These are phyloP conservation scores for Candida manassasensis DNA, from an alignment of 805 yeast species.

Conservation along the genomic window DNA sequence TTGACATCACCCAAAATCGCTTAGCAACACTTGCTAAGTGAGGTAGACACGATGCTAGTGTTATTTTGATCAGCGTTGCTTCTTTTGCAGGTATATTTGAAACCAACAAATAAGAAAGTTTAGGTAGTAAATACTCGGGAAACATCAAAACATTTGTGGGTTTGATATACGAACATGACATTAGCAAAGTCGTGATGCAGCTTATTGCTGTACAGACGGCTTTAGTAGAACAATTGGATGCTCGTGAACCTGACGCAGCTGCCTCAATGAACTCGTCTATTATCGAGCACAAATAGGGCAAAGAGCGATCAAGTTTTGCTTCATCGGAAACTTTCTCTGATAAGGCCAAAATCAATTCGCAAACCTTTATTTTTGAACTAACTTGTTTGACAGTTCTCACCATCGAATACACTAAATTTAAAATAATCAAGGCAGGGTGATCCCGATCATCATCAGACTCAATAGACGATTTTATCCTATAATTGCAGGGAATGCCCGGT, in stretches of 20 bases:
- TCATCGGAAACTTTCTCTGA: slow-evolving; percentile 78
- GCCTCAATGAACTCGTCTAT: slow-evolving; percentile 51
- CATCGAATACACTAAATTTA: slow-evolving; percentile 55
- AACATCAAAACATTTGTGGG: slow-evolving; percentile 75
- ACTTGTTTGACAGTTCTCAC: slow-evolving; percentile 59
- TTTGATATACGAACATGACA: slow-evolving; percentile 57
- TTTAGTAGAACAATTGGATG: slow-evolving; percentile 33
- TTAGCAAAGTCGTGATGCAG: slow-evolving; percentile 61
- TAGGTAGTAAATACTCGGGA: slow-evolving; percentile 78
- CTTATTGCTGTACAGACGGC: slow-evolving; percentile 67
- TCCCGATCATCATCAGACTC: slow-evolving; percentile 20
- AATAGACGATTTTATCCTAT: slow-evolving; percentile 15
- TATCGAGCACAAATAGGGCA: slow-evolving; percentile 75
- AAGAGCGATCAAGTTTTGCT: slow-evolving; percentile 74
- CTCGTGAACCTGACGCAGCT: slow-evolving; percentile 6
- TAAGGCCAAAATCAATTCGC: slow-evolving; percentile 71
- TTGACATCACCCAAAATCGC: slow-evolving; percentile 59
- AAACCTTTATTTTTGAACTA: slow-evolving; percentile 57
- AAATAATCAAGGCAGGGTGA: slow-evolving; percentile 52
- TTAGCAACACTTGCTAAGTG: slow-evolving; percentile 61
- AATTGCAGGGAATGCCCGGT: slow-evolving; percentile 46
- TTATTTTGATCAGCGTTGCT: slow-evolving; percentile 46
- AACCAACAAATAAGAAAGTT: slow-evolving; percentile 34
- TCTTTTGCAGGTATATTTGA: slow-evolving; percentile 21
- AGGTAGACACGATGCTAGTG: slow-evolving; percentile 72